Percentiles rank a stretch among this genome's conserved stretches.
These are phyloP conservation scores for Nakazawaea sp. DNA, from an alignment of 805 yeast species.

Conservation along the genomic window DNA sequence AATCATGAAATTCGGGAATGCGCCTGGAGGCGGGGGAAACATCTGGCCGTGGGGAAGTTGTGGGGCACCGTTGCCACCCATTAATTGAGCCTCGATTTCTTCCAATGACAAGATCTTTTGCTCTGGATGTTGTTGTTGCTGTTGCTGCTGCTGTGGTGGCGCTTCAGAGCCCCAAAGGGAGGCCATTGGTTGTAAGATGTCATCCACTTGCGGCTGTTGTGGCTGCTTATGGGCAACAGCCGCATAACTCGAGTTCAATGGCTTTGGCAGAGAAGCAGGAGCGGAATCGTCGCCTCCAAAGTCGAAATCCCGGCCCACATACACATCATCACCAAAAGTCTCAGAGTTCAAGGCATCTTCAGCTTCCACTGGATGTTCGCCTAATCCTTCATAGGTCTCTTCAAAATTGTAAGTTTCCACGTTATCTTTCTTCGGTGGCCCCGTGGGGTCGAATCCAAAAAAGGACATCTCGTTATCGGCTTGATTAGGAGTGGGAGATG, in stretches of 20 bases:
- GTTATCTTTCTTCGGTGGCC: conserved; percentile 20
- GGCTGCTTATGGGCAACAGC: conserved; percentile 27
- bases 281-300: conserved; percentile 32
- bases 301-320: conserved; percentile 56
- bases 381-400: conserved; percentile 76
- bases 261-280: conserved; percentile 15
- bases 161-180: conserved; percentile 49
- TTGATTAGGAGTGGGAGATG: too few relatives aligned
- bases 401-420: conserved; percentile 61
- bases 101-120: conserved; percentile 60
- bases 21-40: conserved; percentile 15
- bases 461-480: conserved; percentile 45
- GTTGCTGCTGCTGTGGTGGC: conserved; percentile 17
- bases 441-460: conserved; percentile 55
- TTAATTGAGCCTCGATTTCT: conserved; percentile 76
- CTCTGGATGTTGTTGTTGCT: conserved; percentile 11
- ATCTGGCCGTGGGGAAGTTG: conserved; percentile 16
- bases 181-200: conserved; percentile 59
- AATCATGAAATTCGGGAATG: conserved; percentile 12
- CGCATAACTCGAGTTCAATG: conserved; percentile 32
- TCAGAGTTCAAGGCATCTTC: conserved; percentile 79
- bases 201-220: conserved; percentile 25
- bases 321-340: conserved; percentile 59
- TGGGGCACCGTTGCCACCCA: conserved; percentile 27
- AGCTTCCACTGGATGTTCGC: conserved; percentile 53